phyloP scores from a whole-genome alignment of 2,329 filamentous ascomycete genomes.

The Fusarium continuum region DNA sequence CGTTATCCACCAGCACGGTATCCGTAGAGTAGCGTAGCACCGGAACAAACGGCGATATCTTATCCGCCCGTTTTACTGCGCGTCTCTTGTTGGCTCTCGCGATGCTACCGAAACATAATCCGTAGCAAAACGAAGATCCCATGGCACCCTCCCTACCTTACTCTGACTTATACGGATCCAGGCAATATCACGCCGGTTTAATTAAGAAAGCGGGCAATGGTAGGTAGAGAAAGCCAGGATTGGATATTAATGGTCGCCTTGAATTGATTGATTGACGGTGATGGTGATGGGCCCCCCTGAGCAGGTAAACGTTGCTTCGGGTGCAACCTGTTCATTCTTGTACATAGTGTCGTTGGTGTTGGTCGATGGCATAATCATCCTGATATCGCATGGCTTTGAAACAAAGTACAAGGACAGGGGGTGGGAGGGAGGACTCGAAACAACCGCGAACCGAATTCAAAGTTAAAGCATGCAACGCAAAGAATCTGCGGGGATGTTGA shows the following conservation, averaged over 20 bases:
- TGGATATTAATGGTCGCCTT: constrained; percentile 6
- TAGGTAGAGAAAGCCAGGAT: not conserved
- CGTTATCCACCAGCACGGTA: constrained; percentile 19
- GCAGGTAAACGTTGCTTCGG: not conserved
- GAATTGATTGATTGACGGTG: too few species aligned
- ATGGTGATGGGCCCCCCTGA: not conserved
- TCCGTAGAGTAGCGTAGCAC: constrained; percentile 17
- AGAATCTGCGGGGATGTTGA: constrained; percentile 28
- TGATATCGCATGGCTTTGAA: constrained; percentile 41
- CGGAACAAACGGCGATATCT: constrained; percentile 15
- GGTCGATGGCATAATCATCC: constrained; percentile 14
- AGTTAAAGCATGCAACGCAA: constrained; percentile 11
- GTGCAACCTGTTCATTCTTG: constrained; percentile 14
- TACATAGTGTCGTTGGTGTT: not conserved
- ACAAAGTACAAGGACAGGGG: constrained; percentile 34
- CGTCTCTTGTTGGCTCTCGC: too few species aligned
- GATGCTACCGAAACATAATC: constrained; percentile 10
- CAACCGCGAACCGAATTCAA: constrained; percentile 33
- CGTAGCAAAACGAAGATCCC: constrained; percentile 15
- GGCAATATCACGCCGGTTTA: constrained; percentile 8
- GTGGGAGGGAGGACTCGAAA: constrained; percentile 29
- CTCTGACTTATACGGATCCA: not conserved
- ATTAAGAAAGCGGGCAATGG: not conserved
- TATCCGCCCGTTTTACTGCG: constrained; percentile 20
- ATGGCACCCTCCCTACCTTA: too few species aligned